Conservation (phyloP, 352 stramenopile genomes). For the Hyaloperonospora arabidopsidis region DNA sequence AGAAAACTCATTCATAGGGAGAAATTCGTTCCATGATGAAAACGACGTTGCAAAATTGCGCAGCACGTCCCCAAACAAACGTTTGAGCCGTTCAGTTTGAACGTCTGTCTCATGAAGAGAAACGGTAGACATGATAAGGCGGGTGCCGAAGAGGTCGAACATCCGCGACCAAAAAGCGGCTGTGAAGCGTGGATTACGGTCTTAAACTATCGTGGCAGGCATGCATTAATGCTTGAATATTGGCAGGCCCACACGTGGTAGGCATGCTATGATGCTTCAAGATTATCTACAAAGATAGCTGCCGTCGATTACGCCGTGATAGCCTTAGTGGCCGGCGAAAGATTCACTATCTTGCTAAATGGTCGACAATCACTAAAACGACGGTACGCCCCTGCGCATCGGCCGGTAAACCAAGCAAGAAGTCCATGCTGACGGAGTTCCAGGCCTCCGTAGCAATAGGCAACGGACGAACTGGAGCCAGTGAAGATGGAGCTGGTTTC, state of each 20-base stretch:
- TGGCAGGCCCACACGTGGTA: no score
- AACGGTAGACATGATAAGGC: no score
- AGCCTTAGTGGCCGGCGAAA: neutral
- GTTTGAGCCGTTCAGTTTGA: neutral
- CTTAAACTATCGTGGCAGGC: neutral
- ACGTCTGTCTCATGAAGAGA: neutral
- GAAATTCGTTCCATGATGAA: neutral
- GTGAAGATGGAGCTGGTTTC: neutral
- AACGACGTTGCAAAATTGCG: constrained; percentile 1
- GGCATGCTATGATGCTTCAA: neutral
- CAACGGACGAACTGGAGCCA: neutral
- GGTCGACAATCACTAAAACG: neutral
- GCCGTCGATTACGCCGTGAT: neutral
- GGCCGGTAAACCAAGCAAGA: neutral
- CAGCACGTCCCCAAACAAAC: neutral
- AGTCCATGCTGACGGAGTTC: neutral
- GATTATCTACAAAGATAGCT: neutral
- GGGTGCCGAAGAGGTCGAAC: neutral
- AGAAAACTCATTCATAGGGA: constrained; percentile 2
- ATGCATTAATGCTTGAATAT: no score
- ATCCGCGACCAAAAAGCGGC: neutral
- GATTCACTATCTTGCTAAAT: constrained; percentile 1
- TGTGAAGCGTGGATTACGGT: neutral
- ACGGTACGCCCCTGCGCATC: neutral
- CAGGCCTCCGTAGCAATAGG: neutral